These are phyloP conservation scores for Pythium apleroticum DNA, from an alignment of 352 stramenopile species.

Conservation along the genomic window DNA sequence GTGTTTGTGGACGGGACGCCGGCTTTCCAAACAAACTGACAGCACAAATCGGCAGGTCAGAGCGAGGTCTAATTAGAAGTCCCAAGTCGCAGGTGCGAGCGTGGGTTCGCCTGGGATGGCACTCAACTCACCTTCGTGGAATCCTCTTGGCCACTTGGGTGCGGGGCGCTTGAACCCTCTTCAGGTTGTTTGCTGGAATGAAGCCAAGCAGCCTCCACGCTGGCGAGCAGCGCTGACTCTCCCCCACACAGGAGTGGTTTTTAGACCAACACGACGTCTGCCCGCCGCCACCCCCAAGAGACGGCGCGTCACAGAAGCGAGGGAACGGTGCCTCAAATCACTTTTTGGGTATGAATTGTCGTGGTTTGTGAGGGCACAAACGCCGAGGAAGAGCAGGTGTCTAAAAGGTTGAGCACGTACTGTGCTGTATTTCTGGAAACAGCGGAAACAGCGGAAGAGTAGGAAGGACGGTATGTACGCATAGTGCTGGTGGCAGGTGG, in stretches of 20 bases:
- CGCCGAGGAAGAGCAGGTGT: background rate
- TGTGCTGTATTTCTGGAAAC: background rate
- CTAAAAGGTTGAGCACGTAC: background rate
- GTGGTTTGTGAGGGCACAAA: background rate
- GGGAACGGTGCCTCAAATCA: background rate
- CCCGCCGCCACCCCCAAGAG: no score
- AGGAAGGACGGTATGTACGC: background rate
- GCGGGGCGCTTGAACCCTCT: background rate
- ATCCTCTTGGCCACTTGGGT: constrained; percentile 7
- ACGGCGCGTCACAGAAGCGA: background rate
- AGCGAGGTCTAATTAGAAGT: background rate
- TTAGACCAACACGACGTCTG: constrained; percentile 1
- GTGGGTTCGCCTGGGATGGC: background rate
- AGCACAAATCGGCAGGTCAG: background rate
- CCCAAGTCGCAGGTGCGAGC: background rate
- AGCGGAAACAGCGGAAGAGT: background rate
- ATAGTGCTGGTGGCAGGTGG: background rate
- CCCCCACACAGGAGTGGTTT: background rate
- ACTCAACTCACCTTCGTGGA: constrained; percentile 3
- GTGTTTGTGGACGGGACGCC: background rate
- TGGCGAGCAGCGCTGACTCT: background rate
- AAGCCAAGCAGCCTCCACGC: background rate
- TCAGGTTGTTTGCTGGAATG: constrained; percentile 5
- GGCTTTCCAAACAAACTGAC: constrained; percentile 3
- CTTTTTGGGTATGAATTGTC: background rate